These are phyloP conservation scores for Vaccinium vitisidaea DNA, from an alignment of 148 eudicot species.

Conservation along the genomic window DNA sequence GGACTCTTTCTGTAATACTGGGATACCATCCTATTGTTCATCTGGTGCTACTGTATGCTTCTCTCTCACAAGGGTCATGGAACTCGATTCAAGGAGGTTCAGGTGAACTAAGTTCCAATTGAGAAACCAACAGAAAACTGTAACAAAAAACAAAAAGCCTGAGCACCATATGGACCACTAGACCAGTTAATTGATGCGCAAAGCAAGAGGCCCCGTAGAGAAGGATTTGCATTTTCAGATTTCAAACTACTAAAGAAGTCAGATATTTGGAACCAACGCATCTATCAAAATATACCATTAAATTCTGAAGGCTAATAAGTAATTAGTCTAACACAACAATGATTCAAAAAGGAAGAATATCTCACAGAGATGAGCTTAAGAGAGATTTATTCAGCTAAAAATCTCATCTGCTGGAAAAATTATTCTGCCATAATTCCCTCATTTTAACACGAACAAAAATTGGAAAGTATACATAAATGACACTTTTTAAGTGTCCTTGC, in stretches of 20 bases:
- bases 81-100: background rate
- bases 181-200: background rate
- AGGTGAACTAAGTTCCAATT: background rate
- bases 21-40: background rate
- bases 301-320: background rate
- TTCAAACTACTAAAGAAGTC: background rate
- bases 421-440: background rate
- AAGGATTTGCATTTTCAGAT: conserved; percentile 4
- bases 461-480: background rate
- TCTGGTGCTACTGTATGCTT: background rate
- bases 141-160: background rate
- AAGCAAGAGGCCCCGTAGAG: background rate
- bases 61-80: background rate
- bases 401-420: background rate
- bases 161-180: background rate
- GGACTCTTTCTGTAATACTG: background rate
- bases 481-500: background rate
- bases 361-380: background rate
- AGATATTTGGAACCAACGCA: background rate
- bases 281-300: background rate
- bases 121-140: background rate
- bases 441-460: background rate
- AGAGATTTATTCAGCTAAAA: background rate
- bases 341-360: background rate
- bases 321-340: background rate